Percentiles rank a stretch among this genome's conserved stretches.
Evolutionary conservation across 768 basidiomycete genomes (phyloP).

Genomic region (Lactarius vividus): DNA sequence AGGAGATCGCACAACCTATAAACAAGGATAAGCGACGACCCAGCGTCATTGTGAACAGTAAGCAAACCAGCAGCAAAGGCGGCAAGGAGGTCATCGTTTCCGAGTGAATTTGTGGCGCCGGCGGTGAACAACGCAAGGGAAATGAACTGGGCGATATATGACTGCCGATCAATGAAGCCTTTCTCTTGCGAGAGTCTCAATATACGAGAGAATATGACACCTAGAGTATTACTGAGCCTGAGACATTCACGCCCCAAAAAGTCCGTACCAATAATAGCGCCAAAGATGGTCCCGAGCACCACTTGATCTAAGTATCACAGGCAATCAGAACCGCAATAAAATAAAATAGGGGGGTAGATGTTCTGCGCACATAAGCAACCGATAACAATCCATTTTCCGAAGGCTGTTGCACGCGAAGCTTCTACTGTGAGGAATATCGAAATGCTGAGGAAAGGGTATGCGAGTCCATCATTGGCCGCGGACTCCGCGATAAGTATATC

Average conservation of each 20-base stretch:
- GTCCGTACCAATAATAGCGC: conserved; percentile 48
- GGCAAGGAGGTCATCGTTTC: conserved; percentile 85
- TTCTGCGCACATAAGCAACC: conserved; percentile 70
- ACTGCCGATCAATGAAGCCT: conserved; percentile 73
- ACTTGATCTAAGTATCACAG: conserved; percentile 63
- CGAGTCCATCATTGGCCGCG: conserved; percentile 93
- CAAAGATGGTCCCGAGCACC: conserved; percentile 66
- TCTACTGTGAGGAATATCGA: conserved; percentile 85
- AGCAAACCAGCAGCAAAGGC: conserved; percentile 74
- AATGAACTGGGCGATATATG: conserved; percentile 82
- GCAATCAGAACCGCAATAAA: neutral
- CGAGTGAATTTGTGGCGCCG: conserved; percentile 77
- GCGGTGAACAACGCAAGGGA: conserved; percentile 69
- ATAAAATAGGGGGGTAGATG: neutral
- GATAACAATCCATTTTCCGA: conserved; percentile 83
- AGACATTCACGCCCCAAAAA: neutral
- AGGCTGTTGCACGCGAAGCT: conserved; percentile 53
- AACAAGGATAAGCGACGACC: conserved; percentile 14
- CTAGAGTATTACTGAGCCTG: conserved; percentile 35
- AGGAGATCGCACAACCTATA: conserved; percentile 82
- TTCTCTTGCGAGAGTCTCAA: conserved; percentile 66
- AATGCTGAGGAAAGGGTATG: conserved; percentile 87
- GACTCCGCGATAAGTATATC: conserved; percentile 84
- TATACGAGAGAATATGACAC: conserved; percentile 63
- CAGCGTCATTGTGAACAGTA: neutral